phyloP scores from a whole-genome alignment of 176 grass and related monocot species.

The Typha latifolia region DNA sequence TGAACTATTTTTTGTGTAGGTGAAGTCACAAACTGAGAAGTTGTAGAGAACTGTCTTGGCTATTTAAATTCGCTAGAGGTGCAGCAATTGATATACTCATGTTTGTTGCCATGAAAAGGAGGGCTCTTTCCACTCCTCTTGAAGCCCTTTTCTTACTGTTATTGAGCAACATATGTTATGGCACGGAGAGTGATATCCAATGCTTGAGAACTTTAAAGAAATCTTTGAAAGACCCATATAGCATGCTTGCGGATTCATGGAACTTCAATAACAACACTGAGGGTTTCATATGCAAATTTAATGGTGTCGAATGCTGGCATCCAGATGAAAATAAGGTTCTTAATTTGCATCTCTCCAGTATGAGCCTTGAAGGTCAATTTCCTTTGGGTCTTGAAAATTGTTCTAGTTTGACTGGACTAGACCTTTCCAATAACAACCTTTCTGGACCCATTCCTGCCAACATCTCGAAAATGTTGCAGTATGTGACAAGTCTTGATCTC shows the following conservation, averaged over 20 bases:
- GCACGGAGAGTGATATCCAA: constrained; percentile 9
- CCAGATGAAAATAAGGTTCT: constrained; percentile 77
- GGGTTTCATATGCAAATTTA: constrained; percentile 66
- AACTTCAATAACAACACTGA: constrained; percentile 18
- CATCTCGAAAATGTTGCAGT: constrained; percentile 50
- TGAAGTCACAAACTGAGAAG: too few relatives aligned
- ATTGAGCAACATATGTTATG: constrained; percentile 6
- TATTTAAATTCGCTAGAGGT: too few relatives aligned
- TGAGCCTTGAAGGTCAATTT: constrained; percentile 62
- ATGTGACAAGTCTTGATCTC: constrained; percentile 68
- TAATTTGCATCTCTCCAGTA: constrained; percentile 56
- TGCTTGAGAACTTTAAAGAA: not conserved
- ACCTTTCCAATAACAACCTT: constrained; percentile 82
- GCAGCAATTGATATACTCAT: too few relatives aligned
- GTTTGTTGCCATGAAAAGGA: too few relatives aligned
- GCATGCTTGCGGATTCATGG: constrained; percentile 2
- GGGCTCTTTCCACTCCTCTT: not conserved
- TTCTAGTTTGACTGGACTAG: constrained; percentile 65
- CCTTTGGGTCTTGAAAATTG: constrained; percentile 85
- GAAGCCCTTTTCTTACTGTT: constrained; percentile 4
- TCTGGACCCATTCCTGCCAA: constrained; percentile 49
- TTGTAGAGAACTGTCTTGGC: too few relatives aligned
- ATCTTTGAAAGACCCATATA: constrained; percentile 9
- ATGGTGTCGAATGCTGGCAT: constrained; percentile 89
- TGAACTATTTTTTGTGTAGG: too few relatives aligned